These are phyloP conservation scores for Crotalaria pallida DNA, from an alignment of 306 rosid genomes.

Conservation along the genomic window DNA sequence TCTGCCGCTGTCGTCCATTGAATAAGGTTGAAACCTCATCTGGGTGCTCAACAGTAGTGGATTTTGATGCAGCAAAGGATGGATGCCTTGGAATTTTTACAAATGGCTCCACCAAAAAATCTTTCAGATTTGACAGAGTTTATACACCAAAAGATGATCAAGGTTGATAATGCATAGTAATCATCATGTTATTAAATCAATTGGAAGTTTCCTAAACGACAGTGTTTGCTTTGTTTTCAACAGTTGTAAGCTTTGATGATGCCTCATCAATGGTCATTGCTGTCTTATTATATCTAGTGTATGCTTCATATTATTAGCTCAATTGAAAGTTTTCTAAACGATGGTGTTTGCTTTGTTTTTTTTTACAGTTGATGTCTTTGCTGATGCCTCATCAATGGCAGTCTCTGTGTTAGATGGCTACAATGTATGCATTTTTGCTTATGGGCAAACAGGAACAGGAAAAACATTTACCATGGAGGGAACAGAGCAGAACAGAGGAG, in stretches of 20 bases:
- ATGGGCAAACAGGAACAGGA: conserved; percentile 92
- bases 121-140: conserved; percentile 79
- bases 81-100: conserved; percentile 70
- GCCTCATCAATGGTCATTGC: not conserved
- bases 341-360: conserved; percentile 23
- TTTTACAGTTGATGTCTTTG: conserved; percentile 69
- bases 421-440: conserved; percentile 89
- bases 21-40: conserved; percentile 54
- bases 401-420: conserved; percentile 77
- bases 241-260: too few species aligned
- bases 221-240: conserved; percentile 26
- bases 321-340: conserved; percentile 13
- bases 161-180: too few species aligned
- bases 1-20: conserved; percentile 89
- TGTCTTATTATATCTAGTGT: not conserved
- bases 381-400: conserved; percentile 82
- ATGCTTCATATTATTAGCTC: not conserved
- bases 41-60: conserved; percentile 59
- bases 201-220: conserved; percentile 8
- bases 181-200: not conserved
- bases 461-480: conserved; percentile 97
- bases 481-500: conserved; percentile 72
- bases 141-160: conserved; percentile 82
- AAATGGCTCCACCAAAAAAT: conserved; percentile 49
- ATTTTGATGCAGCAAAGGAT: conserved; percentile 78